Evolutionary conservation across 2,329 filamentous ascomycete species (phyloP), one percentile per base, ranked within the genome.

Genomic region (Didymella segeticola): DNA sequence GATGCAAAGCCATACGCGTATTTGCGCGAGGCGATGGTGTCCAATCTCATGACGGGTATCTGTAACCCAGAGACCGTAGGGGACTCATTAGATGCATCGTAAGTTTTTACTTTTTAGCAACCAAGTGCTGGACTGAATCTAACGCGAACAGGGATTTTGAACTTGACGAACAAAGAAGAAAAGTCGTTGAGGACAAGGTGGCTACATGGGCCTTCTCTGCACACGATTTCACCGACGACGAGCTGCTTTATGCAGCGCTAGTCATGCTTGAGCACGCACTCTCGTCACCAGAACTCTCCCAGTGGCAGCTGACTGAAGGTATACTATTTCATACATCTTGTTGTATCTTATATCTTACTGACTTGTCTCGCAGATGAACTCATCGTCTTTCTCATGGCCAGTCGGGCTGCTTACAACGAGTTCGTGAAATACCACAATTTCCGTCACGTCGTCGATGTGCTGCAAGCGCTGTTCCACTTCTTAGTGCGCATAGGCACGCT

Each of bases 401-500:
- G 92, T 69, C 89, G 93, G 57, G 87, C 89, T 41, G 91, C 95
- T n/a, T 99, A 99, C 78, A 98, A 98, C 74, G 89, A 86, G 53
- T 96, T 96, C 73, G 92, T 97, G 29, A 90, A 93, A 19, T 99
- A 98, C 70, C 95, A 99, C 80, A 99, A 99, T 76, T 99, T 98
- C 74, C 89, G 93, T 48, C 95, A 99, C 75, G 95, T 96, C 19
- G 89, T 97, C 57, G 95, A 99, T 75, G 95, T 99, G 23, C 82
- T 98, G 47, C 93, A 98, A 74, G 96, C 93, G 1, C 86, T 92
- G 3, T 98, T 97, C 73, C 87, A 89, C 77, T 96, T 97, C 70
- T 84, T 98, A 5, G 82, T 97, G 49, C 86, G 86, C 59, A 87
- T 96, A 45, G 90, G 91, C 51, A 86, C 86, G 27, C 79, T 96